Percentiles rank a stretch among this genome's conserved stretches.
These are phyloP conservation scores for Imleria badia DNA, from an alignment of 768 basidiomycete species.

Conservation along the genomic window DNA sequence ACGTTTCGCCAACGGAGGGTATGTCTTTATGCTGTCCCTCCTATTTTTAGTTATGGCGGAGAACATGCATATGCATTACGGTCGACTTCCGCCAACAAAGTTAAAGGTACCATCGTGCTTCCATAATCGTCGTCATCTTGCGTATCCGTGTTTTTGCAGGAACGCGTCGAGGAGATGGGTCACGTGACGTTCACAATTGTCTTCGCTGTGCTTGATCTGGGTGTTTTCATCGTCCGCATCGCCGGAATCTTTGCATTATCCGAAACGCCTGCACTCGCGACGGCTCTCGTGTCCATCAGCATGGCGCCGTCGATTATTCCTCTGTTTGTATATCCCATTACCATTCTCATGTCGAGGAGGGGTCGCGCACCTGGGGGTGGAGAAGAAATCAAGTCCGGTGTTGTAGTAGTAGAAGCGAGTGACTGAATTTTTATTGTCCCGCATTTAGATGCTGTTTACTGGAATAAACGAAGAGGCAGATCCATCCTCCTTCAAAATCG, in stretches of 20 bases:
- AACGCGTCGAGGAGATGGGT: constrained; percentile 1
- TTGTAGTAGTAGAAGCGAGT: no score
- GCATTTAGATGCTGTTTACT: no score
- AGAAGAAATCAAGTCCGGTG: no score
- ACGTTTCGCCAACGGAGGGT: background rate
- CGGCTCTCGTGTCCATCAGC: constrained; percentile 5
- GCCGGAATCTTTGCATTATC: constrained; percentile 7
- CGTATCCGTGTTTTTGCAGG: no score
- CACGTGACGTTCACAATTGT: constrained; percentile 7
- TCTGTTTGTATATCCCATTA: no score
- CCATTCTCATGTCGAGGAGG: no score
- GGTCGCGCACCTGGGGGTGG: no score
- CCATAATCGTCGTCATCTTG: no score
- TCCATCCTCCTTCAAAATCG: no score
- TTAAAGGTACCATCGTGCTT: constrained; percentile 5
- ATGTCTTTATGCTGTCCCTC: constrained; percentile 10
- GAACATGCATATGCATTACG: constrained; percentile 15
- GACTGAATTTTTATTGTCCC: no score
- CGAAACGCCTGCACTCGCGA: constrained; percentile 2
- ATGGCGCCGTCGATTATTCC: background rate
- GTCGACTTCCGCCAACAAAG: constrained; percentile 15
- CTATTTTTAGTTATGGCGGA: constrained; percentile 18
- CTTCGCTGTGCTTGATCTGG: constrained; percentile 7
- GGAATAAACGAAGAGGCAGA: no score
- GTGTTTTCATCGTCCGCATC: constrained; percentile 12